These are phyloP conservation scores for Plasmodium billcollinsi DNA, from an alignment of 169 alveolate genomes.

Conservation along the genomic window DNA sequence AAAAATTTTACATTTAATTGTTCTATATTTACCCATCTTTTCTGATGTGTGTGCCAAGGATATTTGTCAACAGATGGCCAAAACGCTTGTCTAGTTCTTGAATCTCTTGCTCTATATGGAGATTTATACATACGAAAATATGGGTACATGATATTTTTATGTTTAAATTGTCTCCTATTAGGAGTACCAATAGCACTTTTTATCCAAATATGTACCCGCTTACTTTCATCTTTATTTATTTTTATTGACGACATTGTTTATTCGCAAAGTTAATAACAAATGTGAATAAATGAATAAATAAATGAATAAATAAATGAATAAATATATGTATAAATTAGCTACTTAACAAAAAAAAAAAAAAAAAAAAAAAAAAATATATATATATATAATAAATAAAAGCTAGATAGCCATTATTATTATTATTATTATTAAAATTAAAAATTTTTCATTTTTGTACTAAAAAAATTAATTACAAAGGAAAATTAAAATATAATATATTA, in stretches of 20 bases:
- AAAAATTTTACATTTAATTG: constrained; percentile 77
- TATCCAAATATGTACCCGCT: constrained; percentile 58
- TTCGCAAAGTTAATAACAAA: no score
- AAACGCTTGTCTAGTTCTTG: constrained; percentile 82
- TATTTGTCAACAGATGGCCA: constrained; percentile 87
- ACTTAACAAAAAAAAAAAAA: no score
- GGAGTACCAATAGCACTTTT: constrained; percentile 77
- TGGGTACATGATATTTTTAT: constrained; percentile 83
- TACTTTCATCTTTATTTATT: constrained; percentile 69
- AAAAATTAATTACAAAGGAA: no score
- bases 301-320: no score
- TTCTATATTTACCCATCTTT: constrained; percentile 79
- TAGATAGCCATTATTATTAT: no score
- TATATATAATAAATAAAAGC: no score
- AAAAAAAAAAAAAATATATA: no score
- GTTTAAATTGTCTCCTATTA: constrained; percentile 69
- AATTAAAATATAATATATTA: no score
- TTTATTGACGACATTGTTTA: constrained; percentile 50
- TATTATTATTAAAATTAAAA: no score
- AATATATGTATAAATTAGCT: no score
- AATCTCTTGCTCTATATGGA: constrained; percentile 84
- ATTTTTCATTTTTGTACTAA: no score
- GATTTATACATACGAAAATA: constrained; percentile 85
- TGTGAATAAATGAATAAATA: no score
- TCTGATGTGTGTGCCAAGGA: constrained; percentile 89